phyloP scores from a whole-genome alignment of 805 yeast species.

The Kodamaea kakaduensis region DNA sequence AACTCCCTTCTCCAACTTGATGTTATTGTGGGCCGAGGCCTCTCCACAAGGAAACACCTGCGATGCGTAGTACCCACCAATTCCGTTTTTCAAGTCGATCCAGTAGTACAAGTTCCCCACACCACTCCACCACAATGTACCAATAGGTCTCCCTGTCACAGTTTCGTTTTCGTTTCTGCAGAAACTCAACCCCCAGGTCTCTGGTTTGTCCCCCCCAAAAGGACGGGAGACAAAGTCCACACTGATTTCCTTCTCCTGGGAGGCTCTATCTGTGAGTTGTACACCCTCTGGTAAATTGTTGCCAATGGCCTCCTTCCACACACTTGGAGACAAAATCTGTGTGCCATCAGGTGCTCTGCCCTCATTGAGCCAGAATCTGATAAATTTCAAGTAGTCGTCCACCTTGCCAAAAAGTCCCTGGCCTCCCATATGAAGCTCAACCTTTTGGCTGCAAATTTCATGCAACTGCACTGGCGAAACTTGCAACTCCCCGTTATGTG shows the following conservation, averaged over 20 bases:
- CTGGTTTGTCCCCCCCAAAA: not conserved
- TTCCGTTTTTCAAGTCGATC: constrained; percentile 33
- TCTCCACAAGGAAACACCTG: constrained; percentile 34
- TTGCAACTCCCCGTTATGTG: not conserved
- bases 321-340: not conserved
- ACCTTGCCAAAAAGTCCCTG: constrained; percentile 38
- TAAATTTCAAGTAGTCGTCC: constrained; percentile 34
- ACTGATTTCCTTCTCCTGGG: constrained; percentile 2
- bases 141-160: constrained; percentile 33
- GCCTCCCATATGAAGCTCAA: constrained; percentile 38
- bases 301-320: constrained; percentile 1
- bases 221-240: constrained; percentile 1
- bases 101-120: constrained; percentile 37
- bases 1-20: constrained; percentile 22
- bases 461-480: not conserved
- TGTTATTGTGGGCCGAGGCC: constrained; percentile 15
- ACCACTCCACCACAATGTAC: constrained; percentile 37
- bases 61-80: constrained; percentile 40
- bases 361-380: constrained; percentile 36
- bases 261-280: constrained; percentile 17
- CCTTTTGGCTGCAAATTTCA: not conserved
- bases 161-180: constrained; percentile 16
- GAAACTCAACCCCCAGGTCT: constrained; percentile 3
- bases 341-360: constrained; percentile 34
- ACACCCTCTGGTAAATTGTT: constrained; percentile 9